phyloP scores from a whole-genome alignment of 768 basidiomycete genomes.

The Panaeolus papilionaceus region DNA sequence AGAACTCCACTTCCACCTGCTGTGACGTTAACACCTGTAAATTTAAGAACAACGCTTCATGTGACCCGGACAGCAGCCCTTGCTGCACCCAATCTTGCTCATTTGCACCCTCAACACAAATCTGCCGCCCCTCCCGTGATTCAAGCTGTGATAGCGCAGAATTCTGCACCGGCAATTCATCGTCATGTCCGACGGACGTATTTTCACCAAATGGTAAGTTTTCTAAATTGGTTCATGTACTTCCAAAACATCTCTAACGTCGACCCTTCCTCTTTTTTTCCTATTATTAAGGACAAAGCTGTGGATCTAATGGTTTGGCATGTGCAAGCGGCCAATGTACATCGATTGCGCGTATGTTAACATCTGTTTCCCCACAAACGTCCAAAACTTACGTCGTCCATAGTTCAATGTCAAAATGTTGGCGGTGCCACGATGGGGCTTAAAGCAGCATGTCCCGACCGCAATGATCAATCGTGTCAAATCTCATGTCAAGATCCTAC shows the following conservation, averaged over 20 bases:
- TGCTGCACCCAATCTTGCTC: conserved; percentile 78
- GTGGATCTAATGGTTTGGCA: conserved; percentile 65
- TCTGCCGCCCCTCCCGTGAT: conserved; percentile 77
- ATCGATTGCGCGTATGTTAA: conserved; percentile 63
- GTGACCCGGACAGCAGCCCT: conserved; percentile 76
- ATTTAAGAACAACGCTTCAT: conserved; percentile 72
- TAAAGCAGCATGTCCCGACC: conserved; percentile 66
- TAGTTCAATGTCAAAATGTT: conserved; percentile 78
- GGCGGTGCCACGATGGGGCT: conserved; percentile 73
- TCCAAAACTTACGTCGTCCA: conserved; percentile 24
- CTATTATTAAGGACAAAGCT: conserved; percentile 57
- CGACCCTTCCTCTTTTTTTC: conserved; percentile 20
- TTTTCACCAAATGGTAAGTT: conserved; percentile 64
- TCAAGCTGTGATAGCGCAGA: conserved; percentile 72
- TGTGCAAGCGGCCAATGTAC: conserved; percentile 87
- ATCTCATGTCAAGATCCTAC: conserved; percentile 83
- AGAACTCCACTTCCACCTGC: conserved; percentile 63
- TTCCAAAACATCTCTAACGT: conserved; percentile 22
- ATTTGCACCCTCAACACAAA: conserved; percentile 69
- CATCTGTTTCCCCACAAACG: conserved; percentile 20
- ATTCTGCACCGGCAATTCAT: conserved; percentile 76
- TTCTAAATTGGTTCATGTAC: not conserved
- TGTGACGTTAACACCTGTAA: conserved; percentile 81
- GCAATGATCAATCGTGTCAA: conserved; percentile 70
- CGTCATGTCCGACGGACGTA: conserved; percentile 72